Evolutionary conservation across 495 filamentous ascomycete genomes (phyloP).

Genomic region (Penicillium argentinense): DNA sequence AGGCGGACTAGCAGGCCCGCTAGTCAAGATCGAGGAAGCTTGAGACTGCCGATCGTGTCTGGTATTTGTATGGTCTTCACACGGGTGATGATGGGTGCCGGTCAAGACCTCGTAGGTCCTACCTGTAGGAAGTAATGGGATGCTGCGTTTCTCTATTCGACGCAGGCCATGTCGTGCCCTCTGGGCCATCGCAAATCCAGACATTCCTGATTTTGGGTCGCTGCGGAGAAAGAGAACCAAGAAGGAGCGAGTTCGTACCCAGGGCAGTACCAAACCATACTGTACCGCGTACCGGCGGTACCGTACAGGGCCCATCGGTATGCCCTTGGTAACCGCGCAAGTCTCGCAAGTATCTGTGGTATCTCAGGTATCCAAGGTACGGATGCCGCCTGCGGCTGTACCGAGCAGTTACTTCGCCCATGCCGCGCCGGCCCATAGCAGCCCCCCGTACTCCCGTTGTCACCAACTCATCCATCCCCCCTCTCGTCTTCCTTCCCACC

Average conservation of each 20-base stretch:
- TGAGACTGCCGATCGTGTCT: constrained; percentile 19
- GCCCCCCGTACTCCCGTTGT: background rate
- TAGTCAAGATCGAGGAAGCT: constrained; percentile 9
- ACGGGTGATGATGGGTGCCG: too few species aligned
- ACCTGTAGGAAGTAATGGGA: too few species aligned
- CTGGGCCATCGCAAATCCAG: background rate
- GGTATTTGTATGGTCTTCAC: background rate
- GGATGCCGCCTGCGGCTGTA: background rate
- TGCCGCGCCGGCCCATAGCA: background rate
- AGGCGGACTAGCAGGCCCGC: constrained; percentile 6
- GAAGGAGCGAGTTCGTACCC: too few species aligned
- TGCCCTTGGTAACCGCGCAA: too few species aligned
- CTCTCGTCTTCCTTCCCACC: background rate
- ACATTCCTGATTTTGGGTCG: background rate
- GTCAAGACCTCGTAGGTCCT: too few species aligned
- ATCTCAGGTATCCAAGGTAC: too few species aligned
- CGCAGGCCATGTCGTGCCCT: too few species aligned
- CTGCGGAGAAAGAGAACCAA: too few species aligned
- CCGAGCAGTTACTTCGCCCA: background rate
- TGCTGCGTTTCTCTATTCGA: too few species aligned
- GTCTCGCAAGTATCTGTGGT: too few species aligned
- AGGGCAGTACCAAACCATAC: too few species aligned
- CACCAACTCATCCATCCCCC: background rate
- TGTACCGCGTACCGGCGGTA: background rate
- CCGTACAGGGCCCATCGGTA: too few species aligned